Percentiles rank a stretch among this genome's conserved stretches.
These are phyloP conservation scores for Macrolepiota albuminosa DNA, from an alignment of 768 basidiomycete species.

Conservation along the genomic window DNA sequence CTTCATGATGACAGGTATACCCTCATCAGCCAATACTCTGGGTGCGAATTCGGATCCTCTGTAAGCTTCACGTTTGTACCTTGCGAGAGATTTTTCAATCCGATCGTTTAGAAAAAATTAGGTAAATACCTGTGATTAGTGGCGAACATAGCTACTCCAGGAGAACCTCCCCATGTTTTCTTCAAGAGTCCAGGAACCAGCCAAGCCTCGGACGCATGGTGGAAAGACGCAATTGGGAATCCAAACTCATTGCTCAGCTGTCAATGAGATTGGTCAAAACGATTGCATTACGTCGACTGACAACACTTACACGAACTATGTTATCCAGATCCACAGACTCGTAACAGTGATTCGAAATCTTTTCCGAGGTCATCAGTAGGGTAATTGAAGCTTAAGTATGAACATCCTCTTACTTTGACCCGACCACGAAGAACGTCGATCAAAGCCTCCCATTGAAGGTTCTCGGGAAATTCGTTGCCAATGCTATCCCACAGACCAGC, in stretches of 20 bases:
- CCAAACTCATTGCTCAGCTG: constrained; percentile 89
- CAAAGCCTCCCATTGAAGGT: constrained; percentile 68
- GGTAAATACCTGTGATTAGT: constrained; percentile 56
- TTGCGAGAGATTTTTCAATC: constrained; percentile 8
- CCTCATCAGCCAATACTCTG: constrained; percentile 67
- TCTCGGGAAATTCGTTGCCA: constrained; percentile 56
- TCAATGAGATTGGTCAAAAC: not conserved
- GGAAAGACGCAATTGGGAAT: constrained; percentile 76
- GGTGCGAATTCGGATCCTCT: constrained; percentile 77
- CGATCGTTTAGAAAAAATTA: not conserved
- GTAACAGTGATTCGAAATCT: constrained; percentile 67
- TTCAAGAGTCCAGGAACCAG: constrained; percentile 83
- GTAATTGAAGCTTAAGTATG: not conserved
- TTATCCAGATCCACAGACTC: constrained; percentile 71
- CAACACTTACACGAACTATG: constrained; percentile 52
- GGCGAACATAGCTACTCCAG: constrained; percentile 77
- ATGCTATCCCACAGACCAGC: constrained; percentile 38
- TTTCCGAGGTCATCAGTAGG: not conserved
- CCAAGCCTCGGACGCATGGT: constrained; percentile 88
- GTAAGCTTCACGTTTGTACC: constrained; percentile 51
- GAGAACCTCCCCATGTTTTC: constrained; percentile 59
- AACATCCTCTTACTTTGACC: constrained; percentile 55
- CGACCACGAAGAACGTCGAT: constrained; percentile 83
- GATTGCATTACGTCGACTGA: not conserved
- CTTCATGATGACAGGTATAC: constrained; percentile 76